Evolutionary conservation across 495 filamentous ascomycete species (phyloP).

Genomic region (Clohesyomyces aquaticus): DNA sequence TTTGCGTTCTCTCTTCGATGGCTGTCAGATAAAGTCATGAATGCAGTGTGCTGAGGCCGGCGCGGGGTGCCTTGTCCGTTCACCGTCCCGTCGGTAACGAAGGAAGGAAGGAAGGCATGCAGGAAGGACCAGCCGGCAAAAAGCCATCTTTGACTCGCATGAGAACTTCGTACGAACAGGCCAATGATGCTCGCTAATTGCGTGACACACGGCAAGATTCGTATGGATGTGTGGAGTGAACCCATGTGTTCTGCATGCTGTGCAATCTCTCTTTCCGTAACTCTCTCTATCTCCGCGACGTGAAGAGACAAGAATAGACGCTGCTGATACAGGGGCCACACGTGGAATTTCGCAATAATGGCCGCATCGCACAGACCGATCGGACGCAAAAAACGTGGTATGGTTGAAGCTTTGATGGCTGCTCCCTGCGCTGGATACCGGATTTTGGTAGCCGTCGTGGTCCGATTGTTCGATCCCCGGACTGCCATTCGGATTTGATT

Average conservation of each 20-base stretch:
- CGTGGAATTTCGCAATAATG: neutral
- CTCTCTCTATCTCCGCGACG: neutral
- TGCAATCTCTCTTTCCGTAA: too few relatives aligned
- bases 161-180: neutral
- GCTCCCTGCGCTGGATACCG: too few relatives aligned
- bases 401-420: too few relatives aligned
- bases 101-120: too few relatives aligned
- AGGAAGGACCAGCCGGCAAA: neutral
- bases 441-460: too few relatives aligned
- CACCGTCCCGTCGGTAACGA: neutral
- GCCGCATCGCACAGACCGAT: neutral
- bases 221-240: neutral
- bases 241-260: neutral
- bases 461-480: too few relatives aligned
- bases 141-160: neutral
- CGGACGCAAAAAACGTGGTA: neutral
- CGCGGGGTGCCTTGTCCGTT: neutral
- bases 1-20: neutral
- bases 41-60: neutral
- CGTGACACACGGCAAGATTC: neutral
- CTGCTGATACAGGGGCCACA: neutral
- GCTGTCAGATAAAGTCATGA: neutral
- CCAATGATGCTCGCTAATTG: neutral
- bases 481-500: too few relatives aligned
- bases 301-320: neutral